phyloP scores from a whole-genome alignment of 352 stramenopile genomes.

The Globisporangium nunn region DNA sequence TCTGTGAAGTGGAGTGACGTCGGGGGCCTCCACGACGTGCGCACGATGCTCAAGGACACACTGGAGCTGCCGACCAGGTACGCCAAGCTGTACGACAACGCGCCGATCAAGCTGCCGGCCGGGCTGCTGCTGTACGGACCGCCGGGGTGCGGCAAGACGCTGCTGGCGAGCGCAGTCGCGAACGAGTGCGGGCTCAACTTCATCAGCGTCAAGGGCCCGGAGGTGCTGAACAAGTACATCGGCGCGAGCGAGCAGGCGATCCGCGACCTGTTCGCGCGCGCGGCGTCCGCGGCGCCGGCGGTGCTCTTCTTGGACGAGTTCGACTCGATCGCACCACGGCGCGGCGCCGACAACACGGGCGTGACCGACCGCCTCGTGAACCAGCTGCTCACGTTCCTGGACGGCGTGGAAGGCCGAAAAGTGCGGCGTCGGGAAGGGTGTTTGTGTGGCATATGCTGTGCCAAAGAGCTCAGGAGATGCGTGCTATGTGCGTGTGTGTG shows the following conservation, averaged over 20 bases:
- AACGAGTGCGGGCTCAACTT: slow-evolving; percentile 87
- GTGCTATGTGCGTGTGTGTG: not conserved
- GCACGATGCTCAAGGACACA: slow-evolving; percentile 85
- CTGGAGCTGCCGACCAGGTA: slow-evolving; percentile 82
- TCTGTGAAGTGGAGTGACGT: slow-evolving; percentile 85
- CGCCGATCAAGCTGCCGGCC: slow-evolving; percentile 76
- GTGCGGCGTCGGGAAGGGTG: slow-evolving; percentile 17
- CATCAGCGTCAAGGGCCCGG: slow-evolving; percentile 87
- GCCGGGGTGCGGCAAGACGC: slow-evolving; percentile 88
- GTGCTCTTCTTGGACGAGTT: slow-evolving; percentile 90
- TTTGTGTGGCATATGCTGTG: not conserved
- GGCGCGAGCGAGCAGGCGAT: slow-evolving; percentile 87
- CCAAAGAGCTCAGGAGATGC: not conserved
- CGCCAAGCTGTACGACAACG: slow-evolving; percentile 72
- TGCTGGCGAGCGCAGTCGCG: slow-evolving; percentile 81
- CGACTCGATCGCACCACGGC: slow-evolving; percentile 92
- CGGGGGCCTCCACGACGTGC: slow-evolving; percentile 70
- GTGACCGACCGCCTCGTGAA: slow-evolving; percentile 97
- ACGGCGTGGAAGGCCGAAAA: slow-evolving; percentile 91
- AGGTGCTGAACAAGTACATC: slow-evolving; percentile 90
- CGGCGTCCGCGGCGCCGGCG: slow-evolving; percentile 64
- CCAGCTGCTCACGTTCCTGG: slow-evolving; percentile 96
- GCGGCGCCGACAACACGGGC: slow-evolving; percentile 90
- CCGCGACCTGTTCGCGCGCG: slow-evolving; percentile 78
- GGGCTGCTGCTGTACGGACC: slow-evolving; percentile 88